phyloP scores from a whole-genome alignment of 2,329 filamentous ascomycete species.

The Arthrobotrys iridis region DNA sequence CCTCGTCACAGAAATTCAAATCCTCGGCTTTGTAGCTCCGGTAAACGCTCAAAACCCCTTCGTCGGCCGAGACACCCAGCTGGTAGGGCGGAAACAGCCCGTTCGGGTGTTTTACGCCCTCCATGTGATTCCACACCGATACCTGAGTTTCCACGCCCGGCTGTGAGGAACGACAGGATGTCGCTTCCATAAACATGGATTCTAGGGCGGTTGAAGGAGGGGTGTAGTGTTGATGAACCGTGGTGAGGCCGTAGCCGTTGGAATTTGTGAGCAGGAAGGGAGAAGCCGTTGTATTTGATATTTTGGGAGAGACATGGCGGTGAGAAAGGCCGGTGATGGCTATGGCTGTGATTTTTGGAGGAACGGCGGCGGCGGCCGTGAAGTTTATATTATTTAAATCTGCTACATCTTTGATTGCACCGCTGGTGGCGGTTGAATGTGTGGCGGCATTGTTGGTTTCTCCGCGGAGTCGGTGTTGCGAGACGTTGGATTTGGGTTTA shows the following conservation, averaged over 20 bases:
- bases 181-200: conserved; percentile 39
- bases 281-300: background rate
- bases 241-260: conserved; percentile 12
- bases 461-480: background rate
- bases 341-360: background rate
- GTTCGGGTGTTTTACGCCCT: background rate
- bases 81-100: conserved; percentile 29
- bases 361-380: background rate
- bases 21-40: conserved; percentile 25
- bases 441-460: background rate
- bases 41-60: conserved; percentile 38
- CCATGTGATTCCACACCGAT: background rate
- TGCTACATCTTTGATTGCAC: background rate
- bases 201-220: background rate
- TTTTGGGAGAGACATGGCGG: background rate
- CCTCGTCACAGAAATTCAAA: background rate
- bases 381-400: no score
- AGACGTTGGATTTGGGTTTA: conserved; percentile 13
- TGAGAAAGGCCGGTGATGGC: background rate
- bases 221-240: conserved; percentile 3
- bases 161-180: conserved; percentile 24
- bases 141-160: conserved; percentile 22
- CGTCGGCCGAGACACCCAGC: conserved; percentile 10
- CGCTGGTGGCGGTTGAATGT: background rate
- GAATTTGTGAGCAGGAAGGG: background rate